These are phyloP conservation scores for Ceriops tagal DNA, from an alignment of 345 rosid genomes.

Conservation along the genomic window DNA sequence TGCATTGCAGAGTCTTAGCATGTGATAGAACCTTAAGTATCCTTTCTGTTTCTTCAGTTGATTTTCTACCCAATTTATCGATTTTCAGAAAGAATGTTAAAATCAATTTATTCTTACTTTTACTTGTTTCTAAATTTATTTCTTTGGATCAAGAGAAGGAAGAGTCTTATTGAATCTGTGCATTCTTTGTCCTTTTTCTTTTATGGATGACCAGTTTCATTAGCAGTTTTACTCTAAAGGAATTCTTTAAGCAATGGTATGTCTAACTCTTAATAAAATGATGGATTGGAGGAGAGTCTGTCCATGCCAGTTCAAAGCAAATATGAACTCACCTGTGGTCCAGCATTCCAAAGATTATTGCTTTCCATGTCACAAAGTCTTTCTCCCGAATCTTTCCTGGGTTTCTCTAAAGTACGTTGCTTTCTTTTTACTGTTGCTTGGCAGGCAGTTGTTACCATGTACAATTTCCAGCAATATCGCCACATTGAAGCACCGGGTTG, in stretches of 20 bases:
- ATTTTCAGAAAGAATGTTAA: too few relatives aligned
- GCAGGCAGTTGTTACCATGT: constrained; percentile 8
- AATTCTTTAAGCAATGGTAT: too few relatives aligned
- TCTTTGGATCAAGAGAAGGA: background rate
- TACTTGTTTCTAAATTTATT: background rate
- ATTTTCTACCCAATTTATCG: background rate
- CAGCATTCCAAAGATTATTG: background rate
- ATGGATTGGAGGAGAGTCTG: too few relatives aligned
- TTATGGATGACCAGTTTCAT: background rate
- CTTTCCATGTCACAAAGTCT: background rate
- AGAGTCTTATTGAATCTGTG: background rate
- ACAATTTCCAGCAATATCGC: constrained; percentile 9
- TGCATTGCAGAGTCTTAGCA: background rate
- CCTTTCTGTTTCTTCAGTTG: background rate
- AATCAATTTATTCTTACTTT: too few relatives aligned
- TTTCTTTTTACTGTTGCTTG: background rate
- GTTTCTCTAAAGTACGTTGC: background rate
- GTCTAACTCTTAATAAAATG: too few relatives aligned
- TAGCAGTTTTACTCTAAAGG: background rate
- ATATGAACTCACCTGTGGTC: background rate
- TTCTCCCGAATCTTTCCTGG: background rate
- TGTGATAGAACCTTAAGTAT: background rate
- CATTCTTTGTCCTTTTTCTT: background rate
- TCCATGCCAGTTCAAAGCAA: too few relatives aligned
- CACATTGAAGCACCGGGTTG: constrained; percentile 4